Conservation (phyloP, 441 rosid genomes). For the Euphorbia schlechtendalii region DNA sequence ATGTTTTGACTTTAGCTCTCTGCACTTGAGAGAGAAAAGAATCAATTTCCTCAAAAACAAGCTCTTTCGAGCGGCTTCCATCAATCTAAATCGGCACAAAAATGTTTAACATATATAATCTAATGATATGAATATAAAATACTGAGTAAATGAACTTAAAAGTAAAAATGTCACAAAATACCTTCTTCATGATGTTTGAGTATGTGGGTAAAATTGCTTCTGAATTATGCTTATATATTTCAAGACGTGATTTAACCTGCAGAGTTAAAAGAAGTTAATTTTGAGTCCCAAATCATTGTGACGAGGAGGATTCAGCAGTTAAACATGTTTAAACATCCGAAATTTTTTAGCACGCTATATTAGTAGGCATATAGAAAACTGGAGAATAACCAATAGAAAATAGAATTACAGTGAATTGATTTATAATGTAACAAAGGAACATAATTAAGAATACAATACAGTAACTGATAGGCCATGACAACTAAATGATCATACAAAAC, state of each 20-base stretch:
- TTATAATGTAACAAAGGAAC: background rate
- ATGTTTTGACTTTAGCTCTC: constrained; percentile 32
- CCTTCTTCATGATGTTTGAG: constrained; percentile 57
- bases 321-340: constrained; percentile 1
- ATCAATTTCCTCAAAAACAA: constrained; percentile 50
- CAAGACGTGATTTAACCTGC: constrained; percentile 73
- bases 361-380: background rate
- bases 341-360: background rate
- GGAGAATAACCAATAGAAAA: background rate
- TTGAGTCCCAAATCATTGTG: constrained; percentile 14
- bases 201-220: constrained; percentile 57
- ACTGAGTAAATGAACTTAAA: constrained; percentile 2
- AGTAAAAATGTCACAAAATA: constrained; percentile 10
- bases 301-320: background rate
- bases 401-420: background rate
- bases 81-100: constrained; percentile 45
- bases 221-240: constrained; percentile 74
- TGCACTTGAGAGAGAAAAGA: constrained; percentile 51
- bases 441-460: background rate
- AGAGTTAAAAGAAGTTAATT: constrained; percentile 10
- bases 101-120: constrained; percentile 11
- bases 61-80: constrained; percentile 69
- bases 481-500: background rate
- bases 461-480: background rate
- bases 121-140: background rate